Conservation (phyloP, 192 early-diverging fungal species). For the Haplosporangium gracile region DNA sequence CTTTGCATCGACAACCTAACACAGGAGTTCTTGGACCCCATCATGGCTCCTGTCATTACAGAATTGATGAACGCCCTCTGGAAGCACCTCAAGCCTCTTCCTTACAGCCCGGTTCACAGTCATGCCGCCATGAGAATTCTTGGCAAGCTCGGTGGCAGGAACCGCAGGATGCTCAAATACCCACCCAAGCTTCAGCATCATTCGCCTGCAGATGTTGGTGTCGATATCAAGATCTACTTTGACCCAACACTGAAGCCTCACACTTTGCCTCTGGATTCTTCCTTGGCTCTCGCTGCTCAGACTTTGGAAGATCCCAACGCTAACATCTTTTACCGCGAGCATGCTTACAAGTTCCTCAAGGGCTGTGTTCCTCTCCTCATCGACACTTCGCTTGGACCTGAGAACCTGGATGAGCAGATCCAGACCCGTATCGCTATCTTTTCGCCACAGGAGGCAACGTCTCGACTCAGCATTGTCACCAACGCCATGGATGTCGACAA, state of each 20-base stretch:
- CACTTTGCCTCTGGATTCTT: conserved; percentile 70
- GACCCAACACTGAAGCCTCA: conserved; percentile 62
- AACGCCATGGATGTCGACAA: conserved; percentile 58
- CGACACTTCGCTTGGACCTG: conserved; percentile 69
- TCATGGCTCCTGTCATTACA: conserved; percentile 92
- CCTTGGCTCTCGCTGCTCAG: conserved; percentile 63
- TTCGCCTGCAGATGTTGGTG: conserved; percentile 62
- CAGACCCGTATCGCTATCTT: conserved; percentile 49
- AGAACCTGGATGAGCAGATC: conserved; percentile 59
- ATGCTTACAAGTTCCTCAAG: conserved; percentile 78
- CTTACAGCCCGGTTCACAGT: conserved; percentile 87
- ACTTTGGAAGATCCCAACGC: conserved; percentile 68
- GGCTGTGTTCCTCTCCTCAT: conserved; percentile 75
- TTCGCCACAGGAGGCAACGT: conserved; percentile 29
- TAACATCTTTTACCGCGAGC: conserved; percentile 65
- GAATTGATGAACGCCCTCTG: conserved; percentile 96
- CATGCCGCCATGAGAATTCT: conserved; percentile 92
- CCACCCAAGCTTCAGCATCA: conserved; percentile 67
- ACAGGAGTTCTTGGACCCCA: conserved; percentile 96
- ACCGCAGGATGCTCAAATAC: conserved; percentile 87
- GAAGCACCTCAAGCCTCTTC: conserved; percentile 90
- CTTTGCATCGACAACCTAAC: conserved; percentile 98
- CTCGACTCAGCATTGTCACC: conserved; percentile 13
- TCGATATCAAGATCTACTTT: conserved; percentile 74
- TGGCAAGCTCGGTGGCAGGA: conserved; percentile 98